A percentile compares a stretch with the other conserved stretches of the same genome.
phyloP scores from a whole-genome alignment of 1,139 yeast species.

The Zhuliangozyma blackwelliae region DNA sequence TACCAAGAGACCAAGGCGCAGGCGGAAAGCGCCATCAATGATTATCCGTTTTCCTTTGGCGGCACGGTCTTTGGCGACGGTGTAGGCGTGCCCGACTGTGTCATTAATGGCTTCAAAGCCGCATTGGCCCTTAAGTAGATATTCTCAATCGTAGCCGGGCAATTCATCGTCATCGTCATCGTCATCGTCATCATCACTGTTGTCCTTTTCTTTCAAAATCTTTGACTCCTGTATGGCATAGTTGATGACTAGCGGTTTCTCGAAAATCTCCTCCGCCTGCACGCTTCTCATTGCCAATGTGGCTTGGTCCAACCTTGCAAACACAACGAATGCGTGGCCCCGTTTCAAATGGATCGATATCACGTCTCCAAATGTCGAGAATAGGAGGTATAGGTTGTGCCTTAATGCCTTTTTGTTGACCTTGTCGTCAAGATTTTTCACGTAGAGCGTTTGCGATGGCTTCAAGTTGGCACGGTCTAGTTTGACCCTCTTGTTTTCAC shows the following conservation, averaged over 20 bases:
- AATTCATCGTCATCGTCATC: slow-evolving; percentile 8
- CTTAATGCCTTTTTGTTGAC: slow-evolving; percentile 43
- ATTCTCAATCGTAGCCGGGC: slow-evolving; percentile 8
- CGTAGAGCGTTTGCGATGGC: slow-evolving; percentile 50
- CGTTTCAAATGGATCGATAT: slow-evolving; percentile 52
- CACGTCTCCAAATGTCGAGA: slow-evolving; percentile 67
- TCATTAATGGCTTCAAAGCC: slow-evolving; percentile 55
- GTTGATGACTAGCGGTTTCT: slow-evolving; percentile 48
- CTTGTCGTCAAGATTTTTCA: slow-evolving; percentile 65
- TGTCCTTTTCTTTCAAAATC: slow-evolving; percentile 8
- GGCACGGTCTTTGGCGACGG: slow-evolving; percentile 85
- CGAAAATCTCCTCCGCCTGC: slow-evolving; percentile 51
- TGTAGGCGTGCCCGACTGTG: slow-evolving; percentile 88
- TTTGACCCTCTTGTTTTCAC: slow-evolving; percentile 8
- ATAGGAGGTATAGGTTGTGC: slow-evolving; percentile 56
- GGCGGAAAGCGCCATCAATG: slow-evolving; percentile 23
- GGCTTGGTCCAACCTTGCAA: slow-evolving; percentile 49
- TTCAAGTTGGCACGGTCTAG: slow-evolving; percentile 9
- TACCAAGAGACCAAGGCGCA: slow-evolving; percentile 47
- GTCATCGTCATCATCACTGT: not conserved
- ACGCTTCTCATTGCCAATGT: slow-evolving; percentile 46
- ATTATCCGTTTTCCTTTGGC: slow-evolving; percentile 51
- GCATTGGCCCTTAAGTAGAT: slow-evolving; percentile 31
- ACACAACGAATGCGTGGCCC: slow-evolving; percentile 76
- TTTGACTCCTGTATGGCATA: slow-evolving; percentile 42